These are phyloP conservation scores for Candida sanyiensis DNA, from an alignment of 805 yeast genomes.

Conservation along the genomic window DNA sequence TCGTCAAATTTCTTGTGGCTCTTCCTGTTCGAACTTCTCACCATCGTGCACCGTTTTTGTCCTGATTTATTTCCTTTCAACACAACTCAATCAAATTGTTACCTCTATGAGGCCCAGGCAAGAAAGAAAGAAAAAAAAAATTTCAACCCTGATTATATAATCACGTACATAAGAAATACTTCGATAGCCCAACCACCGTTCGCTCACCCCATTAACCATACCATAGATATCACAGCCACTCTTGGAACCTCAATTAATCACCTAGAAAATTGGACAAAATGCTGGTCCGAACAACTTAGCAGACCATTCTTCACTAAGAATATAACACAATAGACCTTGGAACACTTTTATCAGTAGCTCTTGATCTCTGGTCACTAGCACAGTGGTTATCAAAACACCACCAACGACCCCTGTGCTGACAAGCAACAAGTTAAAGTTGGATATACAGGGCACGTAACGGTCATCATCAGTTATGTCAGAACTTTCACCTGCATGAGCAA, in stretches of 20 bases:
- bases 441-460: conserved; percentile 4
- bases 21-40: not conserved
- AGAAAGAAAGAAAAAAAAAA: not conserved
- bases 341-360: conserved; percentile 14
- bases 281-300: conserved; percentile 13
- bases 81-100: not conserved
- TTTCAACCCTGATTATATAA: not conserved
- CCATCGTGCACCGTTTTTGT: not conserved
- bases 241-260: no score
- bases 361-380: conserved; percentile 18
- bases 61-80: conserved; percentile 3
- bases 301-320: conserved; percentile 12
- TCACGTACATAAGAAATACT: not conserved
- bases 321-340: conserved; percentile 19
- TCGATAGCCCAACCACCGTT: no score
- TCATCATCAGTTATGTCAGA: not conserved
- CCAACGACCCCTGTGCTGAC: conserved; percentile 5
- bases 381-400: conserved; percentile 4
- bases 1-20: conserved; percentile 18
- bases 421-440: conserved; percentile 5
- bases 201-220: no score
- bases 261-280: conserved; percentile 18
- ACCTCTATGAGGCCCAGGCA: no score
- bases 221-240: no score
- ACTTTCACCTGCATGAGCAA: not conserved